Evolutionary conservation across 2,329 filamentous ascomycete genomes (phyloP).

Genomic region (Talaromyces atroroseus): DNA sequence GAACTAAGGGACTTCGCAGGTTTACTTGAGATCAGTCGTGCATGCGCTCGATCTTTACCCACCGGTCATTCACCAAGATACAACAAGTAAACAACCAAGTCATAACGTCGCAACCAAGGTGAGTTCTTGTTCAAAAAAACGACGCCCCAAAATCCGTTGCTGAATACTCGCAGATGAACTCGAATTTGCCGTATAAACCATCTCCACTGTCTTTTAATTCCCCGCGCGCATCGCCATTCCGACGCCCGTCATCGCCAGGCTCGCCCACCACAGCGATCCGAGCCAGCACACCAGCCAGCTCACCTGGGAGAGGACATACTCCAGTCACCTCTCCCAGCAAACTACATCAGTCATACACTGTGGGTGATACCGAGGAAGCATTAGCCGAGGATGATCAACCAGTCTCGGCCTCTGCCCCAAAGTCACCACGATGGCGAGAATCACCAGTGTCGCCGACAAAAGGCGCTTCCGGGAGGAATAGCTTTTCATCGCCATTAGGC

Average conservation of each 20-base stretch:
- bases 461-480: conserved; percentile 21
- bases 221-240: conserved; percentile 63
- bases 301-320: conserved; percentile 36
- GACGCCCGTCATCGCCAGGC: conserved; percentile 59
- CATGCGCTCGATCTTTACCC: neutral
- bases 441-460: conserved; percentile 37
- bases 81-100: neutral
- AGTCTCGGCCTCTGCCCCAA: conserved; percentile 23
- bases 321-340: conserved; percentile 44
- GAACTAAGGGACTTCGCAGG: neutral
- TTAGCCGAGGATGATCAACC: conserved; percentile 24
- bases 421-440: conserved; percentile 33
- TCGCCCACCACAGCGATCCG: conserved; percentile 54
- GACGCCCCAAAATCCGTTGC: neutral
- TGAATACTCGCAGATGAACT: conserved; percentile 27
- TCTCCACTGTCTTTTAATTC: conserved; percentile 68
- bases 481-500: conserved; percentile 25
- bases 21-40: neutral
- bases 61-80: neutral
- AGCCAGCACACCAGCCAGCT: conserved; percentile 45
- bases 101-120: neutral
- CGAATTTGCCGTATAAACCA: conserved; percentile 58
- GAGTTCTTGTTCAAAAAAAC: neutral
- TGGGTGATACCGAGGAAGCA: conserved; percentile 36
- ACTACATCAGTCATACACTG: conserved; percentile 42